Conservation (phyloP, 2,329 filamentous ascomycete species). For the Verticillium albo-atrum region DNA sequence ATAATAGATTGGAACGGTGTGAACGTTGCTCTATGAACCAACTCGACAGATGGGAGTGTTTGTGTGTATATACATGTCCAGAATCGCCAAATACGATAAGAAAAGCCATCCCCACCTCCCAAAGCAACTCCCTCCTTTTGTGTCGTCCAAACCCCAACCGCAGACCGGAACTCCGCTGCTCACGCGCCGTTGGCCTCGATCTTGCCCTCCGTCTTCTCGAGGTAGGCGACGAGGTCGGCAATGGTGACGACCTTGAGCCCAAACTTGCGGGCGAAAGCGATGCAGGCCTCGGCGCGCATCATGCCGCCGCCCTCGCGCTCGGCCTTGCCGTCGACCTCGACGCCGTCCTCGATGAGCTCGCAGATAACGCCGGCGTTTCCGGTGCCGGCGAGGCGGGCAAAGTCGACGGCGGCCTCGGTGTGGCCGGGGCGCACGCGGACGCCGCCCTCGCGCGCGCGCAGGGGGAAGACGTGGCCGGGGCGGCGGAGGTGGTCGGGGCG, state of each 20-base stretch:
- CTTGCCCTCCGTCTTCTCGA: slow-evolving; percentile 71
- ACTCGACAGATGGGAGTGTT: too few relatives aligned
- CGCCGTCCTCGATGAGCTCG: slow-evolving; percentile 86
- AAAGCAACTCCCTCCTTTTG: too few relatives aligned
- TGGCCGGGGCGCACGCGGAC: slow-evolving; percentile 78
- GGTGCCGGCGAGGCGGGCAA: slow-evolving; percentile 82
- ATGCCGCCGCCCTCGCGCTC: slow-evolving; percentile 70
- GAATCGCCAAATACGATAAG: too few relatives aligned
- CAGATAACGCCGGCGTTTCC: slow-evolving; percentile 75
- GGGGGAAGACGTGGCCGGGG: slow-evolving; percentile 86
- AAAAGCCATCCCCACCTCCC: too few relatives aligned
- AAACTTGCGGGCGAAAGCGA: slow-evolving; percentile 83
- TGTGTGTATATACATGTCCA: too few relatives aligned
- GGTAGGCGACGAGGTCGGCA: slow-evolving; percentile 76
- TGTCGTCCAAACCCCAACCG: too few relatives aligned
- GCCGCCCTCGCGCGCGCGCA: slow-evolving; percentile 74
- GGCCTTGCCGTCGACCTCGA: slow-evolving; percentile 63
- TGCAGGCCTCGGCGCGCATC: slow-evolving; percentile 84
- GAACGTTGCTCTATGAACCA: too few relatives aligned
- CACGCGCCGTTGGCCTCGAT: slow-evolving; percentile 37
- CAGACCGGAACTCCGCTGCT: too few relatives aligned
- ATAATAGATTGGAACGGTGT: too few relatives aligned
- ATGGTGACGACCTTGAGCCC: slow-evolving; percentile 94
- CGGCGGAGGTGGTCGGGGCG: slow-evolving; percentile 63
- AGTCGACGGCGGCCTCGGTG: slow-evolving; percentile 89